phyloP scores from a whole-genome alignment of 371 early-diverging fungal species.

The Haplosporangium sp. region DNA sequence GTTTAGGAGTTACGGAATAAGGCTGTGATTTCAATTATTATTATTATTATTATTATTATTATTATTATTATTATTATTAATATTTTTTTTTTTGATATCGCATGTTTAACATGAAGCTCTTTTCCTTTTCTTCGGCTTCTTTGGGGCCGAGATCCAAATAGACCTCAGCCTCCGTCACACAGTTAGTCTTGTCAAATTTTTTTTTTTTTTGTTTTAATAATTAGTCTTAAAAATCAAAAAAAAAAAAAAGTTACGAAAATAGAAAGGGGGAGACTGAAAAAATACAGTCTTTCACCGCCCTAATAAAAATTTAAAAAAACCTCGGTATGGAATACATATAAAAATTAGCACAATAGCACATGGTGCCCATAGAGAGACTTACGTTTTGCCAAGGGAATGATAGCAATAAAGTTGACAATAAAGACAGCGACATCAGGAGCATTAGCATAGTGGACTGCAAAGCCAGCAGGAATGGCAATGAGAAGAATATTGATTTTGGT shows the following conservation, averaged over 20 bases:
- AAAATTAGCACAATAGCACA: neutral
- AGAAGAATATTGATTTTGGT: constrained; percentile 75
- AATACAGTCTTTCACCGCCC: no score
- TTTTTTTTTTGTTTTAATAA: no score
- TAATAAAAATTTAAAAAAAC: neutral
- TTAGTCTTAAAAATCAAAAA: neutral
- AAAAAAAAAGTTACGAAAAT: no score
- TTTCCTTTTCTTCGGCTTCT: no score
- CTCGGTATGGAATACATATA: neutral
- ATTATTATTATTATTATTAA: no score
- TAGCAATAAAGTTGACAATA: constrained; percentile 88
- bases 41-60: no score
- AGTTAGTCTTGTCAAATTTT: neutral
- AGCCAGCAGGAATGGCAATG: constrained; percentile 83
- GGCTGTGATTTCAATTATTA: neutral
- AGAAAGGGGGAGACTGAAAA: no score
- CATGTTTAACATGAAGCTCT: no score
- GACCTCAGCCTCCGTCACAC: constrained; percentile 14
- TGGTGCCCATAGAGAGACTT: constrained; percentile 10
- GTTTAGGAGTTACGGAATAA: constrained; percentile 13
- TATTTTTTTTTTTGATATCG: no score
- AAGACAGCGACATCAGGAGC: constrained; percentile 79
- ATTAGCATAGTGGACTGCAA: constrained; percentile 68
- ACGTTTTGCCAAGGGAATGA: constrained; percentile 86
- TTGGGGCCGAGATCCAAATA: no score